phyloP scores from a whole-genome alignment of 805 yeast genomes.

The Candida gorgasii region DNA sequence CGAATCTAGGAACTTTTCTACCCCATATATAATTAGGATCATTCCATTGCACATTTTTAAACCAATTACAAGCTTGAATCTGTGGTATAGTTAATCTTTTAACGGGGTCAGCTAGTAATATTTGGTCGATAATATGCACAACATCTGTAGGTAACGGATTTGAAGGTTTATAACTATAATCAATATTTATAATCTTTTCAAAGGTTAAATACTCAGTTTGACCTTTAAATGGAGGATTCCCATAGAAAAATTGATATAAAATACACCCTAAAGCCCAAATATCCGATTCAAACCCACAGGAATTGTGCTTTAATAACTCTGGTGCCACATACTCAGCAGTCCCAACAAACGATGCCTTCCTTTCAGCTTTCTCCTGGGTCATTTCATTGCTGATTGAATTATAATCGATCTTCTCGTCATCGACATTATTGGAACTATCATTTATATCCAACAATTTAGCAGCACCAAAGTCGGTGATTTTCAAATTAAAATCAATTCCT shows the following conservation, averaged over 20 bases:
- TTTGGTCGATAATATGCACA: slow-evolving; percentile 29
- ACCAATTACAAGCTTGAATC: slow-evolving; percentile 37
- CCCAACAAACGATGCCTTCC: slow-evolving; percentile 83
- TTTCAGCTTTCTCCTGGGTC: slow-evolving; percentile 22
- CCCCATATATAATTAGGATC: slow-evolving; percentile 42
- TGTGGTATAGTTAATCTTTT: slow-evolving; percentile 33
- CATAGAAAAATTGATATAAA: slow-evolving; percentile 77
- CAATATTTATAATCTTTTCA: slow-evolving; percentile 79
- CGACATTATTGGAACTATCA: slow-evolving; percentile 13
- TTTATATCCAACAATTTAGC: slow-evolving; percentile 63
- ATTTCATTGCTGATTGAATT: slow-evolving; percentile 24
- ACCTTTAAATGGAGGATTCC: slow-evolving; percentile 89
- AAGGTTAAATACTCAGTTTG: slow-evolving; percentile 81
- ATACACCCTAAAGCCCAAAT: slow-evolving; percentile 96
- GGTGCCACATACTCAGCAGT: slow-evolving; percentile 89
- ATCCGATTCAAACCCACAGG: slow-evolving; percentile 82
- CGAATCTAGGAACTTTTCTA: slow-evolving; percentile 32
- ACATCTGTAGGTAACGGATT: slow-evolving; percentile 33
- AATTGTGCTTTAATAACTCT: slow-evolving; percentile 74
- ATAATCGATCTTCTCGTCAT: slow-evolving; percentile 39
- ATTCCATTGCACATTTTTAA: slow-evolving; percentile 40
- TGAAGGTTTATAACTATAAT: slow-evolving; percentile 51
- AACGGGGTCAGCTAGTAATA: slow-evolving; percentile 34
- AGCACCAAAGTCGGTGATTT: slow-evolving; percentile 98
- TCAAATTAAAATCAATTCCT: slow-evolving; percentile 80